Conservation (phyloP, 2,329 filamentous ascomycete genomes). For the Calycina marina region DNA sequence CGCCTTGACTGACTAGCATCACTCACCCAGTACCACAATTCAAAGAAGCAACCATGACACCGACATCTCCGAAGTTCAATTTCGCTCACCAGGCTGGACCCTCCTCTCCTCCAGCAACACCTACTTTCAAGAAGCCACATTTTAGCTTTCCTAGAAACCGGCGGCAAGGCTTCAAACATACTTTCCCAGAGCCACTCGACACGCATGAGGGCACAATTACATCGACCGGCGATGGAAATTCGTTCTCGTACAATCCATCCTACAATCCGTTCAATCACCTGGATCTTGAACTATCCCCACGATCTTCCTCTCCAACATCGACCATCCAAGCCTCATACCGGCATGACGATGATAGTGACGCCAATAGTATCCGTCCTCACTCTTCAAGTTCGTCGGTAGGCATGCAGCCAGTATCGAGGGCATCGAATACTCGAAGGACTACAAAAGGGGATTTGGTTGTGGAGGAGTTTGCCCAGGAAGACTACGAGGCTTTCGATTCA, state of each 20-base stretch:
- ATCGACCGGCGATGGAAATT: conserved; percentile 23
- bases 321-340: conserved; percentile 17
- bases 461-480: conserved; percentile 18
- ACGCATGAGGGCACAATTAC: conserved; percentile 27
- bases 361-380: conserved; percentile 15
- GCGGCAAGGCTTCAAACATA: conserved; percentile 12
- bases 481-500: conserved; percentile 17
- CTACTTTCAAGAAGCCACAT: conserved; percentile 24
- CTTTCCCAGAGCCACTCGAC: conserved; percentile 14
- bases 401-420: conserved; percentile 4
- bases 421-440: conserved; percentile 5
- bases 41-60: conserved; percentile 10
- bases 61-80: conserved; percentile 29
- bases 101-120: conserved; percentile 34
- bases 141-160: conserved; percentile 17
- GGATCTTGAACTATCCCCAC: conserved; percentile 27
- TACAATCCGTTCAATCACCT: conserved; percentile 23
- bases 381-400: conserved; percentile 15
- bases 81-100: conserved; percentile 25
- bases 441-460: conserved; percentile 19
- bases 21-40: not conserved
- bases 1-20: conserved; percentile 17
- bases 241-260: conserved; percentile 23
- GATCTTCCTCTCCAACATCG: conserved; percentile 23
- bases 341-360: conserved; percentile 11